Conservation (phyloP, 306 rosid genomes). For the Ormosia semicastrata region DNA sequence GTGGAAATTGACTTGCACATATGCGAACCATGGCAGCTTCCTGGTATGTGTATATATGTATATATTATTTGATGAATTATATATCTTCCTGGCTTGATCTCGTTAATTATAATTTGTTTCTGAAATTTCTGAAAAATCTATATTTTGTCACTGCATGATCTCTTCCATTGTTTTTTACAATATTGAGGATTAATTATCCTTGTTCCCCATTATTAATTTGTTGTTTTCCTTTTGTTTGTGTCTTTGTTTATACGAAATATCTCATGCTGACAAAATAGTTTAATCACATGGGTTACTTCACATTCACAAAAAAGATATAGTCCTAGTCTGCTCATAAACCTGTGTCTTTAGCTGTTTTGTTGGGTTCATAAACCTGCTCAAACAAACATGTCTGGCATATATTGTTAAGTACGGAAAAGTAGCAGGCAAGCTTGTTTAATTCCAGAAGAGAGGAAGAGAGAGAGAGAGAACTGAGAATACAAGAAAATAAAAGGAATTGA, state of each 20-base stretch:
- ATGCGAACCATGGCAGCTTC: conserved; percentile 99
- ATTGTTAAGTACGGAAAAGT: not conserved
- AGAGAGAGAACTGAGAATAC: not conserved
- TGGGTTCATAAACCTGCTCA: not conserved
- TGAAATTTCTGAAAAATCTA: not conserved
- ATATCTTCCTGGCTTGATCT: not conserved
- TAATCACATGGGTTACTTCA: not conserved
- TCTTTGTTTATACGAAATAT: not conserved
- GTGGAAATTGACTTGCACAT: conserved; percentile 88
- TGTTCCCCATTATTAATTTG: not conserved
- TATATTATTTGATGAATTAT: not conserved
- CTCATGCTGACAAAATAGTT: no score
- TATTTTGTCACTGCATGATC: conserved; percentile 4
- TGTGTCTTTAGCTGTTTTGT: conserved; percentile 5
- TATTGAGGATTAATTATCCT: not conserved
- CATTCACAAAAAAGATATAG: not conserved
- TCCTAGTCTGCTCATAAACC: conserved; percentile 6
- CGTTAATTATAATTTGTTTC: not conserved
- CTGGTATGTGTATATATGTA: conserved; percentile 46
- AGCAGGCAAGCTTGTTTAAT: not conserved
- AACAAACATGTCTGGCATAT: conserved; percentile 18
- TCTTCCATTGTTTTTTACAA: not conserved
- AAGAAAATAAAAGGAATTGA: not conserved
- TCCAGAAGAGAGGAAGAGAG: not conserved
- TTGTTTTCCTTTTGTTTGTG: not conserved